Evolutionary conservation across 192 early-diverging fungal species (phyloP).

Genomic region (Ambispora gerdemannii): DNA sequence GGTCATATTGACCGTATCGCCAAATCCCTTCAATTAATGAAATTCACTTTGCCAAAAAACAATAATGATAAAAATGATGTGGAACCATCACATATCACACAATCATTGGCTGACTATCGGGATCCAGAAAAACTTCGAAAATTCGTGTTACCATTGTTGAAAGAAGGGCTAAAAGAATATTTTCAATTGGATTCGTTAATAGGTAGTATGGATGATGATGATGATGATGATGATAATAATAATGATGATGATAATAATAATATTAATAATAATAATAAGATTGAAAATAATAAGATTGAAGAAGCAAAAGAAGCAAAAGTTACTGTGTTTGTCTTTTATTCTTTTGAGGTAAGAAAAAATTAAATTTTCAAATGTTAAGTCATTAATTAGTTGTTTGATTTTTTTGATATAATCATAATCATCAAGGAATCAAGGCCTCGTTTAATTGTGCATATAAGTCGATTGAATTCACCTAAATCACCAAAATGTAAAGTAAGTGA

Average conservation of each 20-base stretch:
- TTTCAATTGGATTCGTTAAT: slow-evolving; percentile 36
- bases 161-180: slow-evolving; percentile 46
- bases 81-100: slow-evolving; percentile 28
- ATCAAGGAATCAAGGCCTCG: slow-evolving; percentile 34
- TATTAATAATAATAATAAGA: too few species aligned
- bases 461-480: slow-evolving; percentile 25
- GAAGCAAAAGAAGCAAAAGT: slow-evolving; percentile 48
- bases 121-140: slow-evolving; percentile 31
- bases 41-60: slow-evolving; percentile 31
- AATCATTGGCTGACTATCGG: slow-evolving; percentile 39
- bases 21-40: slow-evolving; percentile 50
- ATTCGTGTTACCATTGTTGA: slow-evolving; percentile 39
- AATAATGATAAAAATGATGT: slow-evolving; percentile 15
- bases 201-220: too few species aligned
- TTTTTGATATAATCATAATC: neutral
- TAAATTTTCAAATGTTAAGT: neutral
- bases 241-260: too few species aligned
- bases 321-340: slow-evolving; percentile 57
- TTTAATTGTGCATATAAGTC: slow-evolving; percentile 38
- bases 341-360: slow-evolving; percentile 38
- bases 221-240: too few species aligned
- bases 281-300: slow-evolving; percentile 25
- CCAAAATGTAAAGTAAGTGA: slow-evolving; percentile 30
- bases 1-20: slow-evolving; percentile 49
- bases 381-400: slow-evolving; percentile 6